A percentile compares a stretch with the other conserved stretches of the same genome.
Conservation (phyloP, 805 yeast species). For the Nakazawaea wickerhamii region DNA sequence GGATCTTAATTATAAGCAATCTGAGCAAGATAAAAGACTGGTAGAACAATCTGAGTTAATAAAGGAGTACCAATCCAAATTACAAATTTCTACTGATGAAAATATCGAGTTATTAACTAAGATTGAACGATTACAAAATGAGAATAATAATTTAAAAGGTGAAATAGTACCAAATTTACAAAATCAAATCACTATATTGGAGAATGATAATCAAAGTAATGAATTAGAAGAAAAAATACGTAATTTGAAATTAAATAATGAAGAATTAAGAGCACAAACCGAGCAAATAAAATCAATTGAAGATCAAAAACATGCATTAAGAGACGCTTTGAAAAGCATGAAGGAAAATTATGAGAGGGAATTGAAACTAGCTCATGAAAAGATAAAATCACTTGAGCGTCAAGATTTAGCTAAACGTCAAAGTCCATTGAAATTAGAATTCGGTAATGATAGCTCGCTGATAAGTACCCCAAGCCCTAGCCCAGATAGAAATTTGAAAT, state of each 20-base stretch:
- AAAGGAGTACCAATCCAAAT: conserved; percentile 40
- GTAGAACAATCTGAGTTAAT: conserved; percentile 42
- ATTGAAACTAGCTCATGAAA: conserved; percentile 21
- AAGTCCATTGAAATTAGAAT: not conserved
- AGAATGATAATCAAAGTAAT: conserved; percentile 20
- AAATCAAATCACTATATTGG: conserved; percentile 32
- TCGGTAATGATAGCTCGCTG: not conserved
- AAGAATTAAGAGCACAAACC: conserved; percentile 20
- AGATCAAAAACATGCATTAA: conserved; percentile 25
- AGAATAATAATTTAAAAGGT: conserved; percentile 37
- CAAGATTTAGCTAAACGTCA: conserved; percentile 14
- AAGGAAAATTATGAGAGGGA: conserved; percentile 24
- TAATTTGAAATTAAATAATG: conserved; percentile 25
- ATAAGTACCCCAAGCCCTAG: not conserved
- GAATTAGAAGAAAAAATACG: conserved; percentile 23
- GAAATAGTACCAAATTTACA: conserved; percentile 42
- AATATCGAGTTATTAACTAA: conserved; percentile 33
- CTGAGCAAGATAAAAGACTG: conserved; percentile 43
- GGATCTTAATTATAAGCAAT: conserved; percentile 51
- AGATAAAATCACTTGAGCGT: conserved; percentile 20
- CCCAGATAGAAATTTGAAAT: not conserved
- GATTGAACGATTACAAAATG: conserved; percentile 33
- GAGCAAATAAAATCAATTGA: conserved; percentile 20
- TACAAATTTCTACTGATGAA: conserved; percentile 33
- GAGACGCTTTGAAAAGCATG: conserved; percentile 25